phyloP scores from a whole-genome alignment of 2,329 filamentous ascomycete species.

The Blumeria graminis region DNA sequence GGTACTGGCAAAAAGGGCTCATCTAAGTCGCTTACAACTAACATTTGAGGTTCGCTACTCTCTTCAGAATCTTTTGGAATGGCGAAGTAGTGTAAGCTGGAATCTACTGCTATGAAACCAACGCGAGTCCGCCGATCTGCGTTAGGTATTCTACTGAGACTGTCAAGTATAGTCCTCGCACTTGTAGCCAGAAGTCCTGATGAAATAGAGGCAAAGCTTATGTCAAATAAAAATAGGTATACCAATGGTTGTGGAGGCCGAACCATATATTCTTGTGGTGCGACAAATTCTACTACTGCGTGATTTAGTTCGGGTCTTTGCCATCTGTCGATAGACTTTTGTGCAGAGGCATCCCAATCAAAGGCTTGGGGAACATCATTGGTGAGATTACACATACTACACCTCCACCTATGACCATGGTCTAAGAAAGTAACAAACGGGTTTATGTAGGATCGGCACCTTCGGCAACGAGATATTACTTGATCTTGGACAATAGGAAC shows the following conservation, averaged over 20 bases:
- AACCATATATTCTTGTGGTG: slow-evolving; percentile 98
- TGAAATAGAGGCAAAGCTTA: slow-evolving; percentile 73
- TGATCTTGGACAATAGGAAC: slow-evolving; percentile 89
- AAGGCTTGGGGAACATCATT: slow-evolving; percentile 99
- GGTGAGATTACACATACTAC: slow-evolving; percentile 98
- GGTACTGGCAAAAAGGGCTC: slow-evolving; percentile 93
- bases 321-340: slow-evolving; percentile 82
- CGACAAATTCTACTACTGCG: slow-evolving; percentile 91
- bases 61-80: slow-evolving; percentile 76
- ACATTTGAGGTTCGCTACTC: slow-evolving; percentile 64
- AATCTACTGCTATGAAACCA: slow-evolving; percentile 88
- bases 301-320: slow-evolving; percentile 83
- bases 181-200: slow-evolving; percentile 80
- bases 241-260: slow-evolving; percentile 85
- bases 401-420: slow-evolving; percentile 91
- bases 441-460: slow-evolving; percentile 94
- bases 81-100: slow-evolving; percentile 85
- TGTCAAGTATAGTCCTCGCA: slow-evolving; percentile 82
- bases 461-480: slow-evolving; percentile 85
- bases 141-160: slow-evolving; percentile 92
- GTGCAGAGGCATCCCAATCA: slow-evolving; percentile 83
- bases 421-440: slow-evolving; percentile 92
- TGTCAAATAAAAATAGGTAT: slow-evolving; percentile 86
- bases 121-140: slow-evolving; percentile 78
- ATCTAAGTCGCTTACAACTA: slow-evolving; percentile 83